Conservation (phyloP, 1,139 yeast species). For the Saccharomyces uvarum region DNA sequence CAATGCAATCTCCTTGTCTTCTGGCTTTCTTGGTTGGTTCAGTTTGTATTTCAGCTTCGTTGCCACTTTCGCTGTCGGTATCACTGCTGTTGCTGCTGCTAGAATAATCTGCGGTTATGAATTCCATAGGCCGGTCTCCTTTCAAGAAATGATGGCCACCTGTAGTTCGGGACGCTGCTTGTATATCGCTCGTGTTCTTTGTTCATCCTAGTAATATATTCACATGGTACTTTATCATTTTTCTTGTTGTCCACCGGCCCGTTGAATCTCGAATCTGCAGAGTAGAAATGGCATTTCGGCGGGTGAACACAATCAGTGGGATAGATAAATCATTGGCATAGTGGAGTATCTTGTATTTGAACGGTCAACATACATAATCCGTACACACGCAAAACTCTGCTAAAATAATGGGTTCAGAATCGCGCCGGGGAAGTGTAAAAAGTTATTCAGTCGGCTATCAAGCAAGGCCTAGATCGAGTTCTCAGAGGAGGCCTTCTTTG, state of each 20-base stretch:
- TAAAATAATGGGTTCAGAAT: background rate
- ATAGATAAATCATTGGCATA: background rate
- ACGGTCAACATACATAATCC: background rate
- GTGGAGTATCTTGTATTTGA: no score
- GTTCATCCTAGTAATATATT: background rate
- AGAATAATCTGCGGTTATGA: conserved; percentile 10
- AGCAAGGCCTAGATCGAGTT: conserved; percentile 18
- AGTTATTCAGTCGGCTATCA: background rate
- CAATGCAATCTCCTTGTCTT: background rate
- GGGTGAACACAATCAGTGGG: background rate
- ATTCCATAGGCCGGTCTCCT: conserved; percentile 8
- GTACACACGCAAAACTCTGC: background rate
- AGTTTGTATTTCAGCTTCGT: background rate
- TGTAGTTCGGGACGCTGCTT: background rate
- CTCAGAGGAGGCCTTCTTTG: conserved; percentile 22
- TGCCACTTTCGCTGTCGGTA: conserved; percentile 6
- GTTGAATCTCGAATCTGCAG: background rate
- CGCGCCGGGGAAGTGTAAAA: background rate
- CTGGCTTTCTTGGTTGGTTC: background rate
- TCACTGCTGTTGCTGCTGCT: conserved; percentile 12
- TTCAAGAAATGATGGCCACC: background rate
- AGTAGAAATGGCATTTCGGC: background rate
- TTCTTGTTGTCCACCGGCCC: background rate
- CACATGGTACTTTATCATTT: background rate
- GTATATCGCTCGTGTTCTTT: background rate